Base-by-base conservation (phyloP, 768 basidiomycete species). In the Pleurotus tuoliensis region DNA sequence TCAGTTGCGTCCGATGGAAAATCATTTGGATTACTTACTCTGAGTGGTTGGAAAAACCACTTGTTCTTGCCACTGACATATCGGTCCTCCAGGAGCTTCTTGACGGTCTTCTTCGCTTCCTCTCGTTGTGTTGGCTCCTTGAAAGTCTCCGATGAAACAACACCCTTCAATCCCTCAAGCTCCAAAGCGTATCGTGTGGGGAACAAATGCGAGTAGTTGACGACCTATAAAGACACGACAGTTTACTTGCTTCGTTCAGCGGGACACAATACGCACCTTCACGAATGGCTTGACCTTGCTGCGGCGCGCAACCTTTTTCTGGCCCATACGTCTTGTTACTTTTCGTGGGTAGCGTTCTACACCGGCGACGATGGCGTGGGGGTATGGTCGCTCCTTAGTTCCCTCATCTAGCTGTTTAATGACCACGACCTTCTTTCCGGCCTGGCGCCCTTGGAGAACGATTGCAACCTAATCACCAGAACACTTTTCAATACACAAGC, bases 221-320 rank as follows among this genome's bases (percentile, higher is more conserved):
- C 75, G 57, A 87, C 80, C 94, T 96, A 50, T 4, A 15, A 3
- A n/a, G 16, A 59, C 24, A 39, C 43, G 11, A 7, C 11, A 25
- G 27, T 18, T 40, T 44, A 27, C 4, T 37, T 12, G 12, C 27
- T 20, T 6, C 34, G 25, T 40, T 16, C 39, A 25, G 41, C 13
- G 5, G 16, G 37, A 7, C 8, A 9, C 61, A 24, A 46, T 2
- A 73, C 82, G 64, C 65, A 94, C 95, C 86, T 99, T 98, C 83
- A 99, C 94, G 77, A 99, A 99, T 64, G 97, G 97, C 84, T 99
- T 99, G 76, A 99, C 88, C 78, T 94, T 96, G 78, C 87, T 94
- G 78, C 97, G 83, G 77, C 81, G 82, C 64, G 88, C 84, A 63
- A 98, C 73, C 73, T 92, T 93, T 83, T 97, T 98, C 73, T 92